phyloP scores from a whole-genome alignment of 192 early-diverging fungal species.

The Backusella macrospora region DNA sequence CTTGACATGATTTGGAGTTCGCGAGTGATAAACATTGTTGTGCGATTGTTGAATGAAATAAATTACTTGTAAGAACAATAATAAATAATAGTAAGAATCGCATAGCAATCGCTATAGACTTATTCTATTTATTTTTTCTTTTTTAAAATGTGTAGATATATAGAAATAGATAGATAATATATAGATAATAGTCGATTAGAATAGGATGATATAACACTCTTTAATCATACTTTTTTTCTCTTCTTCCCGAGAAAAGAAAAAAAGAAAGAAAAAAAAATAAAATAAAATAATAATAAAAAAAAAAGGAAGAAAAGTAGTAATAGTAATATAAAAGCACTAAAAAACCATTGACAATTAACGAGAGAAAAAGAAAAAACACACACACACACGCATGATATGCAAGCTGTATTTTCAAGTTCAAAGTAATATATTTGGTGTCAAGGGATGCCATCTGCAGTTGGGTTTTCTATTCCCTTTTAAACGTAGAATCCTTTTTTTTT shows the following conservation, averaged over 20 bases:
- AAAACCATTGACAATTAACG: background rate
- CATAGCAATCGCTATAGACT: background rate
- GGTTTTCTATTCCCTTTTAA: background rate
- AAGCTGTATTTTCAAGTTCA: conserved; percentile 19
- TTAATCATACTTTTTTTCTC: conserved; percentile 8
- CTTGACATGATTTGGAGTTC: conserved; percentile 14
- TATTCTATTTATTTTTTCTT: too few relatives aligned
- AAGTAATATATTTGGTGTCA: background rate
- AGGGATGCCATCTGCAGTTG: background rate
- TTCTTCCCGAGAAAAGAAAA: conserved; percentile 7
- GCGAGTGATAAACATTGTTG: conserved; percentile 26
- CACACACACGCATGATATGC: background rate
- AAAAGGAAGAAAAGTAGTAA: background rate
- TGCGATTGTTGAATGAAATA: background rate
- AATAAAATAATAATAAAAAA: background rate
- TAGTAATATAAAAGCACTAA: background rate
- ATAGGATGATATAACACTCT: background rate
- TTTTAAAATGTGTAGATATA: background rate
- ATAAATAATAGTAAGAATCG: background rate
- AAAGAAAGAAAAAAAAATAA: background rate
- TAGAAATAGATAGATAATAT: background rate
- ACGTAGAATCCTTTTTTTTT: background rate
- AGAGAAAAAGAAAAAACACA: background rate
- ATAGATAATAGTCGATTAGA: too few relatives aligned
- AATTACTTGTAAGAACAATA: conserved; percentile 18